A percentile compares a stretch with the other conserved stretches of the same genome.
phyloP scores from a whole-genome alignment of 129 eudicot species.

The Cynara cardunculus region DNA sequence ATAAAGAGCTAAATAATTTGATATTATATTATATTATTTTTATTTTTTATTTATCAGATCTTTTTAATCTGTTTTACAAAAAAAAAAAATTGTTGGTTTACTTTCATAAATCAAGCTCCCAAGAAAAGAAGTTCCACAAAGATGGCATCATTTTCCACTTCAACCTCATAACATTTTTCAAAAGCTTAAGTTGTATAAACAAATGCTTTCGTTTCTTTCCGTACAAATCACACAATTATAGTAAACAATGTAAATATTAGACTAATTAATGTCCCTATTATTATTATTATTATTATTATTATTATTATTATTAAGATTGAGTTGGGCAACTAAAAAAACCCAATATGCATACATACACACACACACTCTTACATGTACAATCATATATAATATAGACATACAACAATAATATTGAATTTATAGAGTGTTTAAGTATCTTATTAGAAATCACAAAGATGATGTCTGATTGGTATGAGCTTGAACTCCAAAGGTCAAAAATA shows the following conservation, averaged over 20 bases:
- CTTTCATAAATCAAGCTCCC: conserved; percentile 1
- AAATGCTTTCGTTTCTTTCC: not conserved
- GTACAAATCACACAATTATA: not conserved
- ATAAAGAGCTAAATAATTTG: not conserved
- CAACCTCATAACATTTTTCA: not conserved
- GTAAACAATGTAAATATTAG: not conserved
- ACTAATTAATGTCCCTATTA: not conserved
- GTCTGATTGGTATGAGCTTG: too few species aligned
- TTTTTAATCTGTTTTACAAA: too few species aligned
- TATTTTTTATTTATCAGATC: too few species aligned
- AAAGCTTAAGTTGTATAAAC: not conserved
- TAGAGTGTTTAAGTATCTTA: too few species aligned
- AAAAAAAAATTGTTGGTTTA: not conserved
- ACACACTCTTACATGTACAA: not conserved
- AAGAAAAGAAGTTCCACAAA: conserved; percentile 12
- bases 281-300: not conserved
- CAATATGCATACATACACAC: not conserved
- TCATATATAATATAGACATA: too few species aligned
- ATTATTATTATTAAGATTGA: not conserved
- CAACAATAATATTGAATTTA: too few species aligned
- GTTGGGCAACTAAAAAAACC: not conserved
- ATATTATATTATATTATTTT: not conserved
- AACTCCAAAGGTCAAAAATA: too few species aligned
- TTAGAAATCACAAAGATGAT: too few species aligned
- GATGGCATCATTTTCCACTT: not conserved